phyloP scores from a whole-genome alignment of 2,329 filamentous ascomycete genomes.

The Rutstroemia sp. region DNA sequence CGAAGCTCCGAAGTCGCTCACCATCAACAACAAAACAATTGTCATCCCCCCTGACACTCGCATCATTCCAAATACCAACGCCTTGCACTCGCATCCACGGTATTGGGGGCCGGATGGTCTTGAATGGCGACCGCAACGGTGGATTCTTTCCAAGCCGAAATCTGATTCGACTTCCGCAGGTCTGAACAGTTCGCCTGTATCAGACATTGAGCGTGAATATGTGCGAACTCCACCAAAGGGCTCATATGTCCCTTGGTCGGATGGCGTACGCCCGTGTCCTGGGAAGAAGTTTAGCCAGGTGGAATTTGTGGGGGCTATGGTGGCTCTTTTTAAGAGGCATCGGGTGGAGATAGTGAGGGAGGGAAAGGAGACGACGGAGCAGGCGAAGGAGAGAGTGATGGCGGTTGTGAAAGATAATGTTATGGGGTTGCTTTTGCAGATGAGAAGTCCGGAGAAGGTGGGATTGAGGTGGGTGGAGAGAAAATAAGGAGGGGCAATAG shows the following conservation, averaged over 20 bases:
- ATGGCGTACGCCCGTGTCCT: constrained; percentile 15
- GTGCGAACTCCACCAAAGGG: constrained; percentile 2
- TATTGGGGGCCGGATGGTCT: background rate
- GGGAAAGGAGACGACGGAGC: background rate
- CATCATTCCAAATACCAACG: background rate
- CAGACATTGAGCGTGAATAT: background rate
- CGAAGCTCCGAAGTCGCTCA: background rate
- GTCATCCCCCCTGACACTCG: background rate
- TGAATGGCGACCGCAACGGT: background rate
- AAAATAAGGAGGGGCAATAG: too few species aligned
- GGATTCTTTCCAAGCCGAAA: background rate
- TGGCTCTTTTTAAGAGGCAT: constrained; percentile 6
- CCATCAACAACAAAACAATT: background rate
- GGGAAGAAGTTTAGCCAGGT: constrained; percentile 20
- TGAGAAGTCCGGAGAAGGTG: constrained; percentile 15
- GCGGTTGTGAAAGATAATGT: constrained; percentile 13
- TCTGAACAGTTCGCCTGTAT: background rate
- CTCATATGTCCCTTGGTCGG: constrained; percentile 14
- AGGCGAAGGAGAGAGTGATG: background rate
- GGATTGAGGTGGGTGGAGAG: constrained; percentile 14
- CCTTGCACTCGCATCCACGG: background rate
- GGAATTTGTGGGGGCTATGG: constrained; percentile 19
- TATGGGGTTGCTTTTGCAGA: constrained; percentile 14
- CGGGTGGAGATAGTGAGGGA: constrained; percentile 2
- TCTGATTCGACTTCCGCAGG: too few species aligned